Evolutionary conservation across 306 rosid species (phyloP).

Genomic region (Acacia crassicarpa): DNA sequence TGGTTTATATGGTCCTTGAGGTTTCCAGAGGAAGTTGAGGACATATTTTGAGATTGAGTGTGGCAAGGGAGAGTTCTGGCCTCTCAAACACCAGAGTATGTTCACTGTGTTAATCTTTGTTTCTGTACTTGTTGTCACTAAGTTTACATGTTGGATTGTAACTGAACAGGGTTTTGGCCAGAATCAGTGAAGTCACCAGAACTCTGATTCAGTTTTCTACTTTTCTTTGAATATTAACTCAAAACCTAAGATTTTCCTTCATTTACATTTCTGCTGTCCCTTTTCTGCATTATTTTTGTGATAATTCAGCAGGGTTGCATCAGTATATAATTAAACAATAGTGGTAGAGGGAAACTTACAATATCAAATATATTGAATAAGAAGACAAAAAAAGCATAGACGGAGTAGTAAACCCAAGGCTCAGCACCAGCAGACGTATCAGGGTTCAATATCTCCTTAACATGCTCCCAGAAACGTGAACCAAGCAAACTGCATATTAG

Average conservation of each 20-base stretch:
- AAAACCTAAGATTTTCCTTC: background rate
- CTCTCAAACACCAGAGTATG: background rate
- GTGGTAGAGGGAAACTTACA: constrained; percentile 59
- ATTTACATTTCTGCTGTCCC: background rate
- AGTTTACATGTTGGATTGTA: background rate
- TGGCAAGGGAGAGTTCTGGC: background rate
- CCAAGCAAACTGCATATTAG: constrained; percentile 66
- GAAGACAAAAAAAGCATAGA: constrained; percentile 92
- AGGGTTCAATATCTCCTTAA: constrained; percentile 88
- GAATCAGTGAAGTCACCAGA: background rate
- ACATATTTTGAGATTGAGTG: background rate
- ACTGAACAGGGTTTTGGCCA: background rate
- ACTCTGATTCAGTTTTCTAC: background rate
- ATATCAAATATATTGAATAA: constrained; percentile 94
- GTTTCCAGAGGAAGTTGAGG: no score
- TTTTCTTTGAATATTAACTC: background rate
- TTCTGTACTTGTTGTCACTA: no score
- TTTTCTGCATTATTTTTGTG: background rate
- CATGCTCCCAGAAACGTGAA: constrained; percentile 85
- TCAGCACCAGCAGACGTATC: constrained; percentile 84
- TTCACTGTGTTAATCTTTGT: no score
- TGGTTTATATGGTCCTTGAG: no score
- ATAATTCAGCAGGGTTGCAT: background rate
- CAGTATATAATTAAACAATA: background rate
- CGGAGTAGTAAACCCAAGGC: constrained; percentile 93